Percentiles rank a stretch among this genome's conserved stretches.
Conservation (phyloP, 2,329 filamentous ascomycete genomes). For the Aspergillus sp. region DNA sequence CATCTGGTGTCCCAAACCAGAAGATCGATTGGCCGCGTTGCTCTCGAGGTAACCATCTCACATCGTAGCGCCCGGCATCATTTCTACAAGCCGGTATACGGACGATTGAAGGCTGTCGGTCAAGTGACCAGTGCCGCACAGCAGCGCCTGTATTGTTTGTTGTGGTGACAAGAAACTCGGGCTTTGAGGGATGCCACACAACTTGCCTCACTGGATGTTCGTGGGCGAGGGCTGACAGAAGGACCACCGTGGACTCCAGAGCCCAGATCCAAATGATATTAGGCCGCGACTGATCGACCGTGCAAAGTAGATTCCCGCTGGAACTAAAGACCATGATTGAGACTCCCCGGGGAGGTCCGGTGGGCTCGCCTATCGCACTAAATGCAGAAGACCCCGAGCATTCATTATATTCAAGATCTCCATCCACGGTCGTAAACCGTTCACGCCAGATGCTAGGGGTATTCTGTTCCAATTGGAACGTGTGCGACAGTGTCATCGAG, state of each 20-base stretch:
- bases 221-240: conserved; percentile 42
- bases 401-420: conserved; percentile 36
- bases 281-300: conserved; percentile 39
- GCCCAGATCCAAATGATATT: conserved; percentile 50
- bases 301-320: conserved; percentile 37
- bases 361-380: conserved; percentile 29
- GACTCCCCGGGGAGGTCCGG: conserved; percentile 34
- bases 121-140: conserved; percentile 35
- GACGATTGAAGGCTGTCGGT: conserved; percentile 29
- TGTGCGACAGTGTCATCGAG: conserved; percentile 35
- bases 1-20: conserved; percentile 37
- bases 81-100: conserved; percentile 31
- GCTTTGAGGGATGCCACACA: conserved; percentile 39
- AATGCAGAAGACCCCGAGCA: conserved; percentile 39
- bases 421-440: conserved; percentile 26
- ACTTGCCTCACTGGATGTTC: conserved; percentile 42
- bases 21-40: conserved; percentile 25
- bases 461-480: conserved; percentile 30
- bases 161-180: conserved; percentile 40
- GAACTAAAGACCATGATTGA: conserved; percentile 42
- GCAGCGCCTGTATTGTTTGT: conserved; percentile 32
- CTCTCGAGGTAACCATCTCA: conserved; percentile 30
- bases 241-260: conserved; percentile 25
- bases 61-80: conserved; percentile 37
- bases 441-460: conserved; percentile 38